Conservation (phyloP, 192 early-diverging fungal genomes). For the Coemansia sp. region DNA sequence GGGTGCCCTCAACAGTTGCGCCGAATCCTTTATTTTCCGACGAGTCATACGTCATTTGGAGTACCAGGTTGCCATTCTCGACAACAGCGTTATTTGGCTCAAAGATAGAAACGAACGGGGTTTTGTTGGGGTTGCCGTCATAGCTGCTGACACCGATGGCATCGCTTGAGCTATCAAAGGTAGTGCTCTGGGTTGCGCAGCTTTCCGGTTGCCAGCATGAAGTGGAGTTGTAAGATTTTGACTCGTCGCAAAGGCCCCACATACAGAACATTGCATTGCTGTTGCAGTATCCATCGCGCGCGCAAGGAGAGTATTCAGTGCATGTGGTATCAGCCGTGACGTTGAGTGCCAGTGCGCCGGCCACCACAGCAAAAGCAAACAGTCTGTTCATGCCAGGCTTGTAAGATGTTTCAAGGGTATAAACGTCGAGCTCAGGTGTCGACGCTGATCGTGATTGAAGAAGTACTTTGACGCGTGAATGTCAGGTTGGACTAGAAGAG, state of each 20-base stretch:
- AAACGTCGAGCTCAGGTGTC: not conserved
- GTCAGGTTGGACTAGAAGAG: not conserved
- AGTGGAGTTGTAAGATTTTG: slow-evolving; percentile 43
- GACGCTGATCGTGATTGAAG: not conserved
- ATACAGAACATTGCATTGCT: slow-evolving; percentile 50
- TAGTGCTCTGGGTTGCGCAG: slow-evolving; percentile 33
- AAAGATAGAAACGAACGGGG: slow-evolving; percentile 52
- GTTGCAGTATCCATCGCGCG: slow-evolving; percentile 53
- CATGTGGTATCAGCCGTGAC: slow-evolving; percentile 29
- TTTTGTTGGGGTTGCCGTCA: slow-evolving; percentile 33
- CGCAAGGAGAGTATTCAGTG: slow-evolving; percentile 36
- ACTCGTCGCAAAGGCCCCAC: slow-evolving; percentile 40
- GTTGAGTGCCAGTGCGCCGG: slow-evolving; percentile 15
- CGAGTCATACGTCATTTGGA: slow-evolving; percentile 42
- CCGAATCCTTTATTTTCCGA: slow-evolving; percentile 61
- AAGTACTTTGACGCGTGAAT: not conserved
- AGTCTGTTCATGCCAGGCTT: slow-evolving; percentile 19
- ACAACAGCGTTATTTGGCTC: slow-evolving; percentile 44
- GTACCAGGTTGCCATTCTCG: slow-evolving; percentile 39
- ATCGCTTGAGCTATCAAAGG: slow-evolving; percentile 37
- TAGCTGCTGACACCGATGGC: slow-evolving; percentile 27
- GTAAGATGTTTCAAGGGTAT: not conserved
- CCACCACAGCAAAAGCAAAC: slow-evolving; percentile 16
- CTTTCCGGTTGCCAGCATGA: slow-evolving; percentile 52
- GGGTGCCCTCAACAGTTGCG: slow-evolving; percentile 45